Percentiles rank a stretch among this genome's conserved stretches.
Conservation (phyloP, 164 flowering plant species). For the Berberis vulgaris region DNA sequence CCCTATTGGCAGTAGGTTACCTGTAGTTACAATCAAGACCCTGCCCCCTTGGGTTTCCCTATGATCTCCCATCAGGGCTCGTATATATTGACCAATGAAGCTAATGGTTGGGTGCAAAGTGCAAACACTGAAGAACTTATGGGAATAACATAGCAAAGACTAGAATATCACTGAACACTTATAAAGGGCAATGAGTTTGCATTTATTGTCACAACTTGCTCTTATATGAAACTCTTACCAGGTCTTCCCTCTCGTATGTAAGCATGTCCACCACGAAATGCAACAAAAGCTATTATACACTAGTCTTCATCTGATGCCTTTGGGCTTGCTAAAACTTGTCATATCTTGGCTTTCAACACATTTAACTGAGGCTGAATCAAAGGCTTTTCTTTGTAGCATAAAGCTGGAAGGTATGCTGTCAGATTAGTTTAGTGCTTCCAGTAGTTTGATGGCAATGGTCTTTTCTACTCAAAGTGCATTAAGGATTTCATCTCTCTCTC, state of each 20-base stretch:
- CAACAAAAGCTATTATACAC: constrained; percentile 40
- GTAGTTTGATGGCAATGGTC: not conserved
- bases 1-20: too few species aligned
- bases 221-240: constrained; percentile 17
- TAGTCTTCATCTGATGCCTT: constrained; percentile 64
- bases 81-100: not conserved
- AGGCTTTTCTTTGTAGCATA: constrained; percentile 31
- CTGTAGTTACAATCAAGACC: too few species aligned
- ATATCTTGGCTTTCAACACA: constrained; percentile 58
- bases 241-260: constrained; percentile 51
- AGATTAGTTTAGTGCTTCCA: constrained; percentile 1
- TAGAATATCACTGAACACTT: not conserved
- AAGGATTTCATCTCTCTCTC: not conserved
- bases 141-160: not conserved
- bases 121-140: not conserved
- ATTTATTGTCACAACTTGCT: not conserved
- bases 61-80: too few species aligned
- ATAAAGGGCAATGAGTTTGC: not conserved
- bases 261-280: constrained; percentile 40
- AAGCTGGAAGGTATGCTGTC: constrained; percentile 25
- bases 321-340: constrained; percentile 62
- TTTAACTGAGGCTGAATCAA: constrained; percentile 48
- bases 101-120: not conserved
- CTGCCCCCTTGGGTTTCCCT: not conserved
- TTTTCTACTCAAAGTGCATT: not conserved